A percentile compares a stretch with the other conserved stretches of the same genome.
These are phyloP conservation scores for Plectosphaerella plurivora DNA, from an alignment of 2,329 filamentous ascomycete species.

Conservation along the genomic window DNA sequence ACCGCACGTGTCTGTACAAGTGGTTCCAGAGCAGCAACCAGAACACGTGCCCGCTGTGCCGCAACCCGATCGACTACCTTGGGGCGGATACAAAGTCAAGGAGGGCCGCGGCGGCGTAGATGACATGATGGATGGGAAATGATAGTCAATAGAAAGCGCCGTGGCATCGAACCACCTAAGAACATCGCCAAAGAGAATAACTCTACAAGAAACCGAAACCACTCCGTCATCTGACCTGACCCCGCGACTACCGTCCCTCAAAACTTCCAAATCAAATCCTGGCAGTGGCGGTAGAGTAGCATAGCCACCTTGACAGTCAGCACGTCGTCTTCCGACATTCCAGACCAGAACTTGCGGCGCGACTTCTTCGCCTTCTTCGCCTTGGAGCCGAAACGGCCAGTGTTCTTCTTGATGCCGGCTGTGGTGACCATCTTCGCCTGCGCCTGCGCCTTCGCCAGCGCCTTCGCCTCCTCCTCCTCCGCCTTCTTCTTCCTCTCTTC, in stretches of 20 bases:
- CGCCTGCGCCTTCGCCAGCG: background rate
- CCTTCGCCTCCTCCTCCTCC: background rate
- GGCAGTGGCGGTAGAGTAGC: background rate
- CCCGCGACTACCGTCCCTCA: too few species aligned
- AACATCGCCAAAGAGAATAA: too few species aligned
- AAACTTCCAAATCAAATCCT: background rate
- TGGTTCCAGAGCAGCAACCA: constrained; percentile 96
- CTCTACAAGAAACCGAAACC: too few species aligned
- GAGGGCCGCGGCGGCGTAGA: constrained; percentile 5
- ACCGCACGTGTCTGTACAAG: constrained; percentile 84
- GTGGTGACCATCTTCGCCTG: background rate
- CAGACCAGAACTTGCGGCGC: too few species aligned
- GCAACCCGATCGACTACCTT: constrained; percentile 73
- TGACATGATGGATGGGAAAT: background rate
- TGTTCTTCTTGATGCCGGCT: too few species aligned
- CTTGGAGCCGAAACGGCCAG: too few species aligned
- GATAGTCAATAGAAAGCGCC: too few species aligned
- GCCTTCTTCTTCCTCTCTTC: too few species aligned
- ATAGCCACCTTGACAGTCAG: background rate
- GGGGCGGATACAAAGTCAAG: constrained; percentile 30
- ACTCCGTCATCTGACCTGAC: too few species aligned
- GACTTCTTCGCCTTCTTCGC: background rate
- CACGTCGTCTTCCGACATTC: background rate
- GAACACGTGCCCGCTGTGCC: constrained; percentile 87
- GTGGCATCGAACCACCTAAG: too few species aligned